phyloP scores from a whole-genome alignment of 1,284 basidiomycete genomes.

The Ustilago trichophora region DNA sequence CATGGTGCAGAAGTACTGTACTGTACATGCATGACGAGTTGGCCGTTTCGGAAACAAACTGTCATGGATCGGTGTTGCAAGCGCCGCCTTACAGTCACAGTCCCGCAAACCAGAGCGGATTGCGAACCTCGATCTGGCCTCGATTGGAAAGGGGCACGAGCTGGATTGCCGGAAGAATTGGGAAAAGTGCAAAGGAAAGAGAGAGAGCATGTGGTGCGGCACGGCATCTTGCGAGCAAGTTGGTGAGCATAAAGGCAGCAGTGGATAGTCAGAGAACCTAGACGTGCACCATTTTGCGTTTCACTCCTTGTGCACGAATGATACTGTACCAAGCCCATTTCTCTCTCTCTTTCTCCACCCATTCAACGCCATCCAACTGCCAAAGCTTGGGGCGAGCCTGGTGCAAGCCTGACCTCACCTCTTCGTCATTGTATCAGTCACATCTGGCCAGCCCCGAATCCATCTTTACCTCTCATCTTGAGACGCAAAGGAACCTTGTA shows the following conservation, averaged over 20 bases:
- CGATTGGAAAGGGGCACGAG: neutral
- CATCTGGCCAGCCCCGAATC: neutral
- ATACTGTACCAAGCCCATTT: no score
- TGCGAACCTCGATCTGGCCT: constrained; percentile 17
- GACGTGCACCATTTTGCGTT: constrained; percentile 17
- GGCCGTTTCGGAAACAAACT: no score
- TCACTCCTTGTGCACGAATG: neutral
- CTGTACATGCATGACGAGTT: no score
- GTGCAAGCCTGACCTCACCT: constrained; percentile 4
- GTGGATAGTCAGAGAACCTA: constrained; percentile 42
- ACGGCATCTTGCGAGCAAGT: constrained; percentile 8
- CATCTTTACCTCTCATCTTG: no score
- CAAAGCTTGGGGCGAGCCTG: constrained; percentile 2
- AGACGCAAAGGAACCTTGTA: no score
- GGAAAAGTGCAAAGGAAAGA: neutral
- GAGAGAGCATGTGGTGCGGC: neutral
- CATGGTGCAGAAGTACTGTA: no score
- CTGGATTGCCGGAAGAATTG: neutral
- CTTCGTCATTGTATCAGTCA: no score
- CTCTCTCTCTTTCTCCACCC: no score
- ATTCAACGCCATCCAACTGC: no score
- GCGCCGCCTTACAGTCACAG: neutral
- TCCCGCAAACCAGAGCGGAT: neutral
- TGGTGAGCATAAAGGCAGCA: neutral
- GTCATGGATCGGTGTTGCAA: constrained; percentile 1